Conservation (phyloP, 1,139 yeast species). For the Suhomyces panamericanus region DNA sequence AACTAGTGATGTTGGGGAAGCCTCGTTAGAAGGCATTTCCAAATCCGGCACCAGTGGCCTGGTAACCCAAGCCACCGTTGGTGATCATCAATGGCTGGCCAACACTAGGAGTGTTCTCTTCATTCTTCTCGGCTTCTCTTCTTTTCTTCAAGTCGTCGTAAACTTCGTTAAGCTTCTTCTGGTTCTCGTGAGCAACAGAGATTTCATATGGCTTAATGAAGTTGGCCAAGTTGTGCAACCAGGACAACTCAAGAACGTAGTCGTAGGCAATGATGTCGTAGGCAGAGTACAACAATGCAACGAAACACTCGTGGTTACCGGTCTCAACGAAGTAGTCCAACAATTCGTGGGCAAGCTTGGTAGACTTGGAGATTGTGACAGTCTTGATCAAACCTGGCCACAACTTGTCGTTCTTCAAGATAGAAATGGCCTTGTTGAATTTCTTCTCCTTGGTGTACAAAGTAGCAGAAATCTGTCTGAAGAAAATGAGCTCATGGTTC, state of each 20-base stretch:
- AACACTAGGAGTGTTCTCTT: slow-evolving; percentile 43
- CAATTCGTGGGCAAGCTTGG: slow-evolving; percentile 85
- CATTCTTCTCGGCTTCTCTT: slow-evolving; percentile 57
- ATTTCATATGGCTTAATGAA: slow-evolving; percentile 92
- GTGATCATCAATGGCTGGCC: slow-evolving; percentile 69
- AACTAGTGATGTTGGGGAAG: not conserved
- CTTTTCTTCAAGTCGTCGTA: slow-evolving; percentile 71
- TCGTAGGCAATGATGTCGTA: slow-evolving; percentile 81
- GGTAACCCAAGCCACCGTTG: slow-evolving; percentile 61
- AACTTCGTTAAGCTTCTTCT: slow-evolving; percentile 62
- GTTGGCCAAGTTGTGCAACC: slow-evolving; percentile 79
- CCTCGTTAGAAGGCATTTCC: slow-evolving; percentile 50
- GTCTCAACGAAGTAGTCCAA: slow-evolving; percentile 93
- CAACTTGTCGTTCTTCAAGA: slow-evolving; percentile 86
- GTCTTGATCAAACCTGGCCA: slow-evolving; percentile 96
- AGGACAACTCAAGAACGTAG: slow-evolving; percentile 82
- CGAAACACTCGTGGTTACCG: slow-evolving; percentile 94
- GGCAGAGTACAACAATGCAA: slow-evolving; percentile 84
- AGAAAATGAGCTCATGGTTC: slow-evolving; percentile 85
- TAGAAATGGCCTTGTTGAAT: slow-evolving; percentile 84
- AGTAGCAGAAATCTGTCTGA: slow-evolving; percentile 94
- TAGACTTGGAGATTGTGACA: slow-evolving; percentile 77
- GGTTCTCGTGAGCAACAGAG: slow-evolving; percentile 77
- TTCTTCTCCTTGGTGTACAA: slow-evolving; percentile 93
- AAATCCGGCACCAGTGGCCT: slow-evolving; percentile 67